Evolutionary conservation across 1,139 yeast genomes (phyloP), one percentile per base, ranked within the genome.

Genomic region (Geotrichum aggregatum): DNA sequence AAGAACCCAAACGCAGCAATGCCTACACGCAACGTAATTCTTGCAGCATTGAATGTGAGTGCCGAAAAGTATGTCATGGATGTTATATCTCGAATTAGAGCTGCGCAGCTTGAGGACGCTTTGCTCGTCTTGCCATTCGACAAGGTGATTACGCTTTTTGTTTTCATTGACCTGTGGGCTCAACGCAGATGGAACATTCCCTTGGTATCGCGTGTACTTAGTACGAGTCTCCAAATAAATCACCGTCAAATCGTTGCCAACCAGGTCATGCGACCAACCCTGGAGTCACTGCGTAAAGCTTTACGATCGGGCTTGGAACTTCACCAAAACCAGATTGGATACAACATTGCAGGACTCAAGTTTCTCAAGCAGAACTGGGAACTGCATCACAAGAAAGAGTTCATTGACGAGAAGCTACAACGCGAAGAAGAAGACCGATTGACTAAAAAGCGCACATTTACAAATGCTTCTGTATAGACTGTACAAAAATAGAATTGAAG

Each of bases 31-130:
- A 78, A 88, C 64, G 77, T 95, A 3, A 75, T 92, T 24, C 74
- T 92, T 47, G 71, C 79, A 49, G 94, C 95, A 1, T 75, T 84
- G 60, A 78, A 80, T 47, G 76, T 85, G 59, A 71, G 79, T 2
- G 96, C 97, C 0, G 87, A 82, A 57, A 80, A 82, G 57, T 84
- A 92, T 63, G 92, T 92, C 22, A 75, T 91, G 71, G 83, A 83
- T 50, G 83, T 83, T 0, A 67, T 91, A 28, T 66, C 73, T 41
- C 80, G 80, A 62, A 87, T 92, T 68, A 84, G 78, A 62, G 80
- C 96, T 0, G 78, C 95, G 0, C 96, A 92, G 63, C 71, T 92
- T 44, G 97, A 91, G 63, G 98, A 92, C 69, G 96, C 98, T 0
- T 75, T 92, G 53, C 72, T 92, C 49, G 95, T 94, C 1, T 73